Evolutionary conservation across 352 stramenopile genomes (phyloP).

Genomic region (Globisporangium emineosum): DNA sequence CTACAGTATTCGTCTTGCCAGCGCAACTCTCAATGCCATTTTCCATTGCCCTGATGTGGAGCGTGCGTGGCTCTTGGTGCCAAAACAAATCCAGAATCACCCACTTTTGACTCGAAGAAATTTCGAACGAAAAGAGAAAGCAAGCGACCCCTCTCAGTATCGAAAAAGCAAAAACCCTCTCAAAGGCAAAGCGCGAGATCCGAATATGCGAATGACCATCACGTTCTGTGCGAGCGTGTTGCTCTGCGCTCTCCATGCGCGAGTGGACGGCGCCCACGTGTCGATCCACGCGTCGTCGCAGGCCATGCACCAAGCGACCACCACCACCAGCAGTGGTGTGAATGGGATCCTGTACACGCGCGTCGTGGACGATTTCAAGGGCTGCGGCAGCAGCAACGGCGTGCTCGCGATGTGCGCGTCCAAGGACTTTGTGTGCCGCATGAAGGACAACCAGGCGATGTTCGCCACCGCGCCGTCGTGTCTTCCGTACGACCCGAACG

Average conservation of each 20-base stretch:
- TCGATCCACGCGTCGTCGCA: conserved; percentile 5
- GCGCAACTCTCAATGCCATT: no score
- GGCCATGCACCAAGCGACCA: background rate
- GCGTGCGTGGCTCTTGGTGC: background rate
- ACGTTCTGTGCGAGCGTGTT: background rate
- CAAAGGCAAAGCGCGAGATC: background rate
- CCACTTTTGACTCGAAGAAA: background rate
- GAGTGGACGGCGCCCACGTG: background rate
- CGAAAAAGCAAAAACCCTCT: background rate
- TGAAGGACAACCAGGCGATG: conserved; percentile 39
- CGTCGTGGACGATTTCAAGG: conserved; percentile 29
- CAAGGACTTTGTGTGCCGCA: conserved; percentile 44
- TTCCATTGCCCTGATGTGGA: no score
- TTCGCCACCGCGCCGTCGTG: conserved; percentile 33
- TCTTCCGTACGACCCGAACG: conserved; percentile 30
- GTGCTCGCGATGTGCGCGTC: conserved; percentile 41
- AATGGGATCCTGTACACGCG: conserved; percentile 26
- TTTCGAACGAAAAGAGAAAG: background rate
- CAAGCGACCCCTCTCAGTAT: background rate
- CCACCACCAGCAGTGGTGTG: background rate
- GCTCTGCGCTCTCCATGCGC: background rate
- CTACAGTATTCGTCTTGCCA: no score
- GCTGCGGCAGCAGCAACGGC: conserved; percentile 24
- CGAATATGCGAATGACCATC: background rate
- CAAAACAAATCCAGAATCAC: background rate